Evolutionary conservation across 169 alveolate species (phyloP).

Genomic region (Plasmodium coatneyi): DNA sequence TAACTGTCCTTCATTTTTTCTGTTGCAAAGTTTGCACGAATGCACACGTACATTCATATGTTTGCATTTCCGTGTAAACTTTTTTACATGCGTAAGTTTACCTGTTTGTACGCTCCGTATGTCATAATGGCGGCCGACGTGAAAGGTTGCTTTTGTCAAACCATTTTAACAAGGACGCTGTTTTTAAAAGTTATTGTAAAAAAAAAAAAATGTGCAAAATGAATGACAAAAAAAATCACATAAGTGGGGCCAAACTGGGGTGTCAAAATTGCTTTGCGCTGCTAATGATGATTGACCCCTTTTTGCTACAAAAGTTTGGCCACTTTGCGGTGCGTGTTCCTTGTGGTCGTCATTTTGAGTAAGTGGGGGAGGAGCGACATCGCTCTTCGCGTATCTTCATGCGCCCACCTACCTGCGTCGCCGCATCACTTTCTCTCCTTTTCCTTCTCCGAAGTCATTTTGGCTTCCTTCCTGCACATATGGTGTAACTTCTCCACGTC

Average conservation of each 20-base stretch:
- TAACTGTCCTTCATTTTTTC: not conserved
- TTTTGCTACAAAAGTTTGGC: not conserved
- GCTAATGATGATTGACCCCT: not conserved
- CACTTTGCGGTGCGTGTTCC: not conserved
- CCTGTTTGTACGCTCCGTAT: not conserved
- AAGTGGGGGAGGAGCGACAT: not conserved
- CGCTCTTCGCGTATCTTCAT: not conserved
- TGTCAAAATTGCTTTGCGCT: not conserved
- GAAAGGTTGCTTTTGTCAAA: not conserved
- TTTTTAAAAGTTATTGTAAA: not conserved
- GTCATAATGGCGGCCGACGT: not conserved
- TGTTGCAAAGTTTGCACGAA: not conserved
- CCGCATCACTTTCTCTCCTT: conserved; percentile 68
- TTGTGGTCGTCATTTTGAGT: not conserved
- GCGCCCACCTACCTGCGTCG: not conserved
- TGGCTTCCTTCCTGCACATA: conserved; percentile 90
- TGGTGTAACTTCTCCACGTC: conserved; percentile 92
- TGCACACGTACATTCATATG: not conserved
- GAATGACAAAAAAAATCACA: not conserved
- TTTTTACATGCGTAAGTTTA: not conserved
- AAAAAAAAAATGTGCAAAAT: not conserved
- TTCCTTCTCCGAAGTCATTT: conserved; percentile 76
- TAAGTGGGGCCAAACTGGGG: not conserved
- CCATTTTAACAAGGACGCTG: not conserved
- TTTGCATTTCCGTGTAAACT: not conserved